Base-by-base conservation (phyloP, 2,329 filamentous ascomycete species). In the Penicillium sp. region DNA sequence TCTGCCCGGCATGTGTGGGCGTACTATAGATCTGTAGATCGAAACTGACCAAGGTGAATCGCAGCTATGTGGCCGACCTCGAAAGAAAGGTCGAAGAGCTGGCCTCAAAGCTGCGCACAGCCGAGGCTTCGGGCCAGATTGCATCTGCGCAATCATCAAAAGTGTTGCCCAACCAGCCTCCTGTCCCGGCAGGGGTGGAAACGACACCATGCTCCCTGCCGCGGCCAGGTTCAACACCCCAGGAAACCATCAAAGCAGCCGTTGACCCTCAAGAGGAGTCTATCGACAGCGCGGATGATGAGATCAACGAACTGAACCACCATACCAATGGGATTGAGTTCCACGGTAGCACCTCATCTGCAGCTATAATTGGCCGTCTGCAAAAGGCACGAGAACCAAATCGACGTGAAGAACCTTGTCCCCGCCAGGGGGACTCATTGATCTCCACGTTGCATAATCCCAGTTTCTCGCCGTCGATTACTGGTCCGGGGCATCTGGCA, bases 321-420 rank as follows among this genome's bases (percentile, higher is more conserved):
- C 69, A 73, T 30, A 75, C 71, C 1, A 66, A 65, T 18, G 67
- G 64, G 37, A 64, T 72, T 20, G 72, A 75, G 45, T 75, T 72
- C 25, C 71, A 75, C 42, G 72, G 72, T 3, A 71, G 65, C 42
- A 70, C 71, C 1, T 75, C 72, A 0, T 70, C 68, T 2, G 65
- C 72, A 1, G 69, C 72, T 3, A 61, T 72, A 2, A 59, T 74
- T 7, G 70, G 66, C 2, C 65, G 69, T 36, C 52, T 75, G 3
- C 60, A 70, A 39, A 63, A 58, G 36, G 45, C 52, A 2, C 51
- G 56, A 3, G 60, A 58, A 2, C 55, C 54, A 1, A 48, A 46
- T 16, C 42, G 46, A 10, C 41, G 39, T 4, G 52, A 49, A 30
- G 48, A 48, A 14, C 42, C 36, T 3, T 36, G 44, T 20, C 31